Percentiles rank a stretch among this genome's conserved stretches.
Evolutionary conservation across 306 rosid species (phyloP).

Genomic region (Luffa acutangula): DNA sequence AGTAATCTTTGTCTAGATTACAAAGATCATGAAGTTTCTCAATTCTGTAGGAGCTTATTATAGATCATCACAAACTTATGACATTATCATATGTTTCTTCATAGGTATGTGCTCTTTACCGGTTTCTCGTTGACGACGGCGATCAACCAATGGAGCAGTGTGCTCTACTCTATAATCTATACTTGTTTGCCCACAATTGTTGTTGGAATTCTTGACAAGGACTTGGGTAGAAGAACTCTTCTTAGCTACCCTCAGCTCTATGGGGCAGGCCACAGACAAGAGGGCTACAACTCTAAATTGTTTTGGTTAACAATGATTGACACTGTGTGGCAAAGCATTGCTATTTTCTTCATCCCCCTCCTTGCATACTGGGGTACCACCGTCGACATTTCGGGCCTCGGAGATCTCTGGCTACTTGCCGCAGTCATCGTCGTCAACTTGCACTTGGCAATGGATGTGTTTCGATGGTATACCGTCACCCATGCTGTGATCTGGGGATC

Average conservation of each 20-base stretch:
- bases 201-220: constrained; percentile 93
- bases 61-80: not conserved
- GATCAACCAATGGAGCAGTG: constrained; percentile 84
- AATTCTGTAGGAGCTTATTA: not conserved
- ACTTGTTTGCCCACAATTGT: constrained; percentile 69
- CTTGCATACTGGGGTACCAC: constrained; percentile 60
- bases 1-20: constrained; percentile 20
- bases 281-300: constrained; percentile 65
- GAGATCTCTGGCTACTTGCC: constrained; percentile 93
- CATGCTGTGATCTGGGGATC: constrained; percentile 97
- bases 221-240: constrained; percentile 75
- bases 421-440: constrained; percentile 74
- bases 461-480: constrained; percentile 62
- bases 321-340: constrained; percentile 88
- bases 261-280: constrained; percentile 75
- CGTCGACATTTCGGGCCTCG: constrained; percentile 58
- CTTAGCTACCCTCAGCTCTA: constrained; percentile 69
- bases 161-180: constrained; percentile 69
- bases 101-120: constrained; percentile 78
- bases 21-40: not conserved
- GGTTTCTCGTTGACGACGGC: constrained; percentile 72
- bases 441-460: constrained; percentile 88
- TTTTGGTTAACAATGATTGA: constrained; percentile 72
- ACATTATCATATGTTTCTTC: constrained; percentile 1
- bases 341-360: constrained; percentile 61